Conservation (phyloP, 495 filamentous ascomycete genomes). For the Paragyromitra xinjiangensis region DNA sequence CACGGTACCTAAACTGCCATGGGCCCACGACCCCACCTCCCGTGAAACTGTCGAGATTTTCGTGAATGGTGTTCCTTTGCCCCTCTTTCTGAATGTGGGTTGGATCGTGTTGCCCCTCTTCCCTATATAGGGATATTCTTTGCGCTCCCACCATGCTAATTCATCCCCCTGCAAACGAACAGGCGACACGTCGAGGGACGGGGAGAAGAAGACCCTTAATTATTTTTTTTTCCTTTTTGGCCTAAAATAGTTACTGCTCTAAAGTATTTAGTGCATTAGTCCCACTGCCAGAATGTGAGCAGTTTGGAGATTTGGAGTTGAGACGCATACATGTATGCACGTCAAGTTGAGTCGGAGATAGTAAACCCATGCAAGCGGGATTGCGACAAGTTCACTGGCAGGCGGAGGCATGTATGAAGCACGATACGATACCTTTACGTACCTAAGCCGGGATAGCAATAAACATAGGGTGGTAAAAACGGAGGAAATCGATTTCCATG, state of each 20-base stretch:
- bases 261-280: constrained; percentile 35
- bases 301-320: constrained; percentile 28
- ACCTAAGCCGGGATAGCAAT: constrained; percentile 32
- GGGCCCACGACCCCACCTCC: constrained; percentile 25
- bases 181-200: constrained; percentile 42
- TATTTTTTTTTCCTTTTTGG: constrained; percentile 38
- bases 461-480: constrained; percentile 30
- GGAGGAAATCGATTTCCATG: constrained; percentile 34
- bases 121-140: constrained; percentile 44
- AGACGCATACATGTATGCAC: constrained; percentile 40
- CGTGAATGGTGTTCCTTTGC: constrained; percentile 28
- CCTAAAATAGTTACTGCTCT: constrained; percentile 32
- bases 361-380: constrained; percentile 38
- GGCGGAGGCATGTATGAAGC: constrained; percentile 26
- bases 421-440: constrained; percentile 40
- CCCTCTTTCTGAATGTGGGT: constrained; percentile 42
- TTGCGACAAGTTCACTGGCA: constrained; percentile 46
- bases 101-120: constrained; percentile 38
- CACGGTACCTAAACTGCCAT: constrained; percentile 26
- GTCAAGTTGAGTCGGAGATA: constrained; percentile 43
- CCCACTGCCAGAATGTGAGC: constrained; percentile 27
- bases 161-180: constrained; percentile 44
- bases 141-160: constrained; percentile 19
- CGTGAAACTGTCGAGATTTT: constrained; percentile 10
- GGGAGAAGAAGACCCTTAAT: constrained; percentile 22